Base-by-base conservation (phyloP, 768 basidiomycete genomes). In the Dendrothele bispora region DNA sequence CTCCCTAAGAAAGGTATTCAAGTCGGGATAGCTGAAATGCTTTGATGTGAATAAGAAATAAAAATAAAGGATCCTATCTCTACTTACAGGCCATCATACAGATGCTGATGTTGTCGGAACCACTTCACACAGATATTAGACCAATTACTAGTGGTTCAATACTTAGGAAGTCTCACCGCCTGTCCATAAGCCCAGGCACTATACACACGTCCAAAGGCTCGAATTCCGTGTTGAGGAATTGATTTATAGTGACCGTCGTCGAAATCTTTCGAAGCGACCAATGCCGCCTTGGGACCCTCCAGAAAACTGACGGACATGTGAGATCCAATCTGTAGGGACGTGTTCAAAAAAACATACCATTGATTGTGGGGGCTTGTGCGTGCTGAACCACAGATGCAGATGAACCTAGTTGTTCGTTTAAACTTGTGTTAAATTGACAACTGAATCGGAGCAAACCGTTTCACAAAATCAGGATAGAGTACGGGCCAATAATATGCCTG, bases 171-270 rank as follows among this genome's bases (percentile, higher is more conserved):
- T 60, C 71, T 32, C 29, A 74, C 79, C 22, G 78, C 69, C 56
- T 81, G 78, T 8, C 80, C 73, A 55, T 81, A 81, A 7, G 79
- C 78, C 79, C 81, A 82, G 22, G 77, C 78, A 34, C 74, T 75
- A 51, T 79, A 82, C 3, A 67, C 79, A 11, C 81, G 69, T 2
- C 70, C 79, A 48, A 80, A 82, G 8, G 80, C 80, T 15, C 80
- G 72, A 29, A 82, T 62, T 22, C 79, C 80, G 27, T 66, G 64
- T 51, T 78, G 68, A 1, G 80, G 77, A 3, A 62, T 58, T 8
- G 62, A 54, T 40, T 59, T 77, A 56, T 82, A 83, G 54, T 80
- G 78, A 0, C 80, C 80, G 35, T 69, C 55, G 1, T 78, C 62
- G 56, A 79, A 84, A 52, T 82, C 80, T 55, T 73, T 74, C 15